Conservation (phyloP, 225 moss, liverwort and hornwort genomes). For the Marchantia polymorpha region DNA sequence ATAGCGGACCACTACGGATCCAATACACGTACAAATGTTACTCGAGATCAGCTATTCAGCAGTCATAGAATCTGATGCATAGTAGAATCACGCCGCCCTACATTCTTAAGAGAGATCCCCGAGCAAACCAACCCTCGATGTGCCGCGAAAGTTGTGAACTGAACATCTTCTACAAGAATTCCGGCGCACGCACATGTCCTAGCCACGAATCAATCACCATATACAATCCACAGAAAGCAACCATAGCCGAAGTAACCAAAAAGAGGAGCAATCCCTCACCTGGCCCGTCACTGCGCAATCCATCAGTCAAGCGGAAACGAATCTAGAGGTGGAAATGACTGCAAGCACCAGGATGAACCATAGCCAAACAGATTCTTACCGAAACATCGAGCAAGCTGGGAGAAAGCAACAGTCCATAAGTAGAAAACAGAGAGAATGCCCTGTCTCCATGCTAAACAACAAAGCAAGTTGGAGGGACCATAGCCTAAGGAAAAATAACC, state of each 20-base stretch:
- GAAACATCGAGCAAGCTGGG: neutral
- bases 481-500: too few relatives aligned
- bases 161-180: neutral
- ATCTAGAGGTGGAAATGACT: neutral
- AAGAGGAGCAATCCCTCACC: neutral
- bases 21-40: neutral
- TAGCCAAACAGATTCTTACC: slow-evolving; percentile 7
- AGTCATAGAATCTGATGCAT: neutral
- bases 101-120: neutral
- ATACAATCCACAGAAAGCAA: neutral
- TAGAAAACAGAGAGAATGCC: neutral
- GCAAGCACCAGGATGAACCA: neutral
- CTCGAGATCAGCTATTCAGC: neutral
- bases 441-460: too few relatives aligned
- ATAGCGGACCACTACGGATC: neutral
- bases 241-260: neutral
- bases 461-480: too few relatives aligned
- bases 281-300: neutral
- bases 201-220: neutral
- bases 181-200: neutral
- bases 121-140: neutral
- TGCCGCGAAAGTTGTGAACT: neutral
- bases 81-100: neutral
- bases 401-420: neutral
- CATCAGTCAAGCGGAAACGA: neutral